Evolutionary conservation across 495 filamentous ascomycete species (phyloP), one percentile per base, ranked within the genome.

Genomic region (Aspergillus panamensis): DNA sequence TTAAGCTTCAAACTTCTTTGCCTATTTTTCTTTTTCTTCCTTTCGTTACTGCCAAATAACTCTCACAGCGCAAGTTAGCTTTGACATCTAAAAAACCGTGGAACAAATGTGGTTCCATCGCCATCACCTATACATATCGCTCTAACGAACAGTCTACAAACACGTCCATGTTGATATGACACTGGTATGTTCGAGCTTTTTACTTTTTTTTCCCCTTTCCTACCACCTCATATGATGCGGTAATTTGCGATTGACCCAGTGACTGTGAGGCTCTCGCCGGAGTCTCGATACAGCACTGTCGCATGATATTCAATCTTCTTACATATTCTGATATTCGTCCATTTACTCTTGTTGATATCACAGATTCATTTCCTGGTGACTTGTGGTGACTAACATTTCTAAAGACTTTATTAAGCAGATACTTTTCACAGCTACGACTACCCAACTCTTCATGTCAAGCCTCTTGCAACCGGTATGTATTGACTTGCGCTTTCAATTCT

Each of bases 221-320:
- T 30, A 40, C 56, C 52, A 44, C 53, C 59, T 80, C 62, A 71
- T 58, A 87, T 91, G 91, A 95, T 93, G 91, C 82, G 73, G 89
- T 94, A 96, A 96, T 96, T 96, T 96, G 91, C 91, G 91, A 91
- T 91, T 92, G 91, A 96, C 86, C 76, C 75, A 69, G 75, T 70
- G 72, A 74, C 81, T 86, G 85, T 87, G 91, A 89, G 77, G 73
- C 87, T 82, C 88, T 86, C 85, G 90, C 91, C 90, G 82, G 89
- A 81, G 86, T 79, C 78, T 88, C 83, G 76, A 85, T 87, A 88
- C 86, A 86, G 82, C 69, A 62, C 74, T 78, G 78, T 63, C 69
- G 82, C 63, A 79, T 94, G 91, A 96, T 87, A 94, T 84, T 87
- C 78, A 81, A 83, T 91, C 25, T 88, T 92, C 90, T 96, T 94